Conservation (phyloP, 345 rosid genomes). For the Nephelium lappaceum region DNA sequence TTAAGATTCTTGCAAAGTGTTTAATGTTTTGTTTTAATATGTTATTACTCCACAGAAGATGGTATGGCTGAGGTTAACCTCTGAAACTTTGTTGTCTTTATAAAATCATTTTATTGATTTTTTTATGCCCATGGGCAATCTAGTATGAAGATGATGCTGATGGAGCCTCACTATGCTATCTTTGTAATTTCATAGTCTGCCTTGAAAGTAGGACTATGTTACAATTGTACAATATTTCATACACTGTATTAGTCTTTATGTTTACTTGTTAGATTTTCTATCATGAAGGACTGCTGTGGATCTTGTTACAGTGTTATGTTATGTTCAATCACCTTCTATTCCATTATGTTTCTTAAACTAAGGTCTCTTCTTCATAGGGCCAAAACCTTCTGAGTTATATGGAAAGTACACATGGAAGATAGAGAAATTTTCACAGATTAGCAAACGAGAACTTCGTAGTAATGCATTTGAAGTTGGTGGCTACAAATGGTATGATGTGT, state of each 20-base stretch:
- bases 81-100: background rate
- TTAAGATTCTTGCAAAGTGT: background rate
- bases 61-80: background rate
- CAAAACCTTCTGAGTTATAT: slow-evolving; percentile 71
- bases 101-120: background rate
- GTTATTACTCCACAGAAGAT: background rate
- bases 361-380: slow-evolving; percentile 49
- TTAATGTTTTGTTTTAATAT: background rate
- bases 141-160: background rate
- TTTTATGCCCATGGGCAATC: background rate
- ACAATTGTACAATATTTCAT: background rate
- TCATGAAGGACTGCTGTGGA: background rate
- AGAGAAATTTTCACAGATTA: slow-evolving; percentile 80
- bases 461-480: slow-evolving; percentile 85
- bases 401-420: slow-evolving; percentile 92
- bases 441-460: slow-evolving; percentile 81
- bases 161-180: slow-evolving; percentile 1
- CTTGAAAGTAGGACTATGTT: background rate
- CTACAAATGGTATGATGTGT: slow-evolving; percentile 72
- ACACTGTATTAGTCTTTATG: background rate
- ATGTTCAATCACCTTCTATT: background rate
- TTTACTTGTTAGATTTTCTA: background rate
- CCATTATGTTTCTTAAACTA: slow-evolving; percentile 17
- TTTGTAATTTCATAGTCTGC: slow-evolving; percentile 5
- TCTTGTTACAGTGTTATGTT: background rate